Evolutionary conservation across 805 yeast species (phyloP).

Genomic region (Wickerhamiella lipophila): DNA sequence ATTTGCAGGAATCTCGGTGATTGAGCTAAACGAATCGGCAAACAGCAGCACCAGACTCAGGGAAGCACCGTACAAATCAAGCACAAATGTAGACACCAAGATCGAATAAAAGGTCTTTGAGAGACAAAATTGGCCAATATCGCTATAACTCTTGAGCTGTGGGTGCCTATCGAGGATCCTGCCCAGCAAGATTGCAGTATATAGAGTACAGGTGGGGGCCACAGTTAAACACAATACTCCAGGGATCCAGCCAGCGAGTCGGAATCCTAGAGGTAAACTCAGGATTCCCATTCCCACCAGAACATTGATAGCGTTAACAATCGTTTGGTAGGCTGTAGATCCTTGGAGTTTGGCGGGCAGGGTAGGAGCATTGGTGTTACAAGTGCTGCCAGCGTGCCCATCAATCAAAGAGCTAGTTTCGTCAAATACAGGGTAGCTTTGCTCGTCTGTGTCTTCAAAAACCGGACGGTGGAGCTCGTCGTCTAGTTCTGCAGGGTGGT

Average conservation of each 20-base stretch:
- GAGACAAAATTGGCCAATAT: conserved; percentile 44
- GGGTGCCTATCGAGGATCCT: conserved; percentile 69
- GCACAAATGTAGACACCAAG: conserved; percentile 63
- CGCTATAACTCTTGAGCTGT: conserved; percentile 76
- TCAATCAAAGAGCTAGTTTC: neutral
- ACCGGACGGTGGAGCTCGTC: neutral
- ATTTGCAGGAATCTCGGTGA: conserved; percentile 37
- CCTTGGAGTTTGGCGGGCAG: neutral
- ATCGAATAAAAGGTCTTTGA: conserved; percentile 57
- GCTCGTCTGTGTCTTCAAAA: neutral
- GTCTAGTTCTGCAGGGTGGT: neutral
- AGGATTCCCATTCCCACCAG: conserved; percentile 57
- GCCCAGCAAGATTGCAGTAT: conserved; percentile 65
- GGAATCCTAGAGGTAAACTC: conserved; percentile 53
- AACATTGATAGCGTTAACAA: conserved; percentile 53
- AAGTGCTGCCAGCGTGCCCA: neutral
- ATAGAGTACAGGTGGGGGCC: conserved; percentile 57
- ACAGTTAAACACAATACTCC: conserved; percentile 47
- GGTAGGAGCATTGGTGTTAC: neutral
- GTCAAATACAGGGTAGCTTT: conserved; percentile 1
- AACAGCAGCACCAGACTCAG: conserved; percentile 70
- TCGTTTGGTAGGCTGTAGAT: conserved; percentile 50
- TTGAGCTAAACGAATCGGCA: conserved; percentile 70
- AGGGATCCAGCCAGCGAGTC: conserved; percentile 46
- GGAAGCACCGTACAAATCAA: conserved; percentile 71